Base-by-base conservation (phyloP, 768 basidiomycete genomes). In the Hortiboletus campestris region DNA sequence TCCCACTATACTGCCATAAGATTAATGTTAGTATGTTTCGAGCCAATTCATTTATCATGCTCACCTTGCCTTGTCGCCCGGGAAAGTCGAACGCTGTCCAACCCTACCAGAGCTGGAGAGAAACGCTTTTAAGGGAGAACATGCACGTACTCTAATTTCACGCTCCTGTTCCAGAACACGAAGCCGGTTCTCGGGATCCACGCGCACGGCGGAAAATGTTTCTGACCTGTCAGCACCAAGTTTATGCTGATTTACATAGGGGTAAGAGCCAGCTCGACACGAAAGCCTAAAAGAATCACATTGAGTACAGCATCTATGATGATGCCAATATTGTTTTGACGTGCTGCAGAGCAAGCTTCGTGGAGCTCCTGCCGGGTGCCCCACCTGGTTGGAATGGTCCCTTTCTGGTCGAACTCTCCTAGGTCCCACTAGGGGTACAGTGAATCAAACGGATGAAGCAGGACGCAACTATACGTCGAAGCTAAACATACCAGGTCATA, bases 231-330 rank as follows among this genome's bases (percentile, higher is more conserved):
- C 94, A 13, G 84, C 94, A 35, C 94, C 94, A 38, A 92, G 74
- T 75, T 94, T 90, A 64, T 91, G 89, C 90, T 91, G 49, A 46
- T 45, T 16, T 19, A 25, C 22, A 36, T 12, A 46, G 22, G 28
- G 55, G 38, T 65, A 41, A 60, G 57, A 29, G 19, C 63, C 34
- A 35, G 32, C 16, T 13, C 34, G 17, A 49, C 13, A 39, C 31
- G 54, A 52, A 43, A 47, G 19, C 22, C 28, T 14, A 28, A 34
- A 29, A 43, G 57, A 55, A 75, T 66, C 59, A 94, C 94, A 71
- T 95, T 95, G 56, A 98, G 77, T 4, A 98, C 91, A 1, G 92
- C 92, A 62, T 96, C 94, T 46, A 94, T 85, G 25, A 92, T 72
- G 36, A 93, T 80, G 58, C 88, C 84, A 17, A 98, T 80, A 6